These are phyloP conservation scores for Lanmaoa pseudosensibilis DNA, from an alignment of 768 basidiomycete species.

Conservation along the genomic window DNA sequence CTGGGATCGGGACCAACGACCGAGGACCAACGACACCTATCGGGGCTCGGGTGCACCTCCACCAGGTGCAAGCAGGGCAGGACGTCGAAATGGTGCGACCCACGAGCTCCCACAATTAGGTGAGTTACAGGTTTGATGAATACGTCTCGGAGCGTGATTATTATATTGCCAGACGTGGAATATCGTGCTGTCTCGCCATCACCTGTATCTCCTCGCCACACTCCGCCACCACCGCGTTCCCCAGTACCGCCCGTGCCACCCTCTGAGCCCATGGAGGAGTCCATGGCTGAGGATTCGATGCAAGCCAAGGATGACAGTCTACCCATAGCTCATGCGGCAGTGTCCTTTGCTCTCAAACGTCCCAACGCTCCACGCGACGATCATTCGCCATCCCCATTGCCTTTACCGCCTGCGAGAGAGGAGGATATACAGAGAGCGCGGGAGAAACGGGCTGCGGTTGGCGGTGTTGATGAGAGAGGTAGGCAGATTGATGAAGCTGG, in stretches of 20 bases:
- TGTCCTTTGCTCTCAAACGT: conserved; percentile 45
- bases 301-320: conserved; percentile 33
- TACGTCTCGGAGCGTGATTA: background rate
- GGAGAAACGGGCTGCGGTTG: conserved; percentile 23
- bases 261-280: conserved; percentile 39
- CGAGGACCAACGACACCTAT: conserved; percentile 30
- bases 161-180: conserved; percentile 12
- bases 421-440: conserved; percentile 27
- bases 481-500: conserved; percentile 4
- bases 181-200: conserved; percentile 25
- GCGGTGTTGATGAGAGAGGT: conserved; percentile 7
- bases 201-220: conserved; percentile 24
- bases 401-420: conserved; percentile 31
- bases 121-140: background rate
- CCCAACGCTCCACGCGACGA: conserved; percentile 47
- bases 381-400: conserved; percentile 46
- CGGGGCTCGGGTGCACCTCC: conserved; percentile 11
- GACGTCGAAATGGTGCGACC: conserved; percentile 2
- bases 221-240: conserved; percentile 23
- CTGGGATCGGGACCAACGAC: conserved; percentile 37
- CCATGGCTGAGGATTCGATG: conserved; percentile 1
- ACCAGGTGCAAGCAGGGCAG: conserved; percentile 6
- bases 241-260: conserved; percentile 32
- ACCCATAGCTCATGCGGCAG: conserved; percentile 37
- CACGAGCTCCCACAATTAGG: conserved; percentile 13